Conservation (phyloP, 2,329 filamentous ascomycete species). For the Trichoderma asperellum region DNA sequence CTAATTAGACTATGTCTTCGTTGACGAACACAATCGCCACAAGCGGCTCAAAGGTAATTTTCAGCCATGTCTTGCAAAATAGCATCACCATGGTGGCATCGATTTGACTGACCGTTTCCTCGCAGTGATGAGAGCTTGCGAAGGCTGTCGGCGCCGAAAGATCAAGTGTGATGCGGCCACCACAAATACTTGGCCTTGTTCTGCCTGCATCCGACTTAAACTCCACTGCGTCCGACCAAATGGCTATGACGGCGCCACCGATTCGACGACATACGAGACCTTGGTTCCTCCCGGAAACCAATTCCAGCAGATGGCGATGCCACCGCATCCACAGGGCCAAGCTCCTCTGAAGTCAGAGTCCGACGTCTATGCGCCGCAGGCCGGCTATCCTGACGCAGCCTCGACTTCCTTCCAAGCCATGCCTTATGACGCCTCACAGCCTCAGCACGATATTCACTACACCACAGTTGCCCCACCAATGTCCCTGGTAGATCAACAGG, state of each 20-base stretch:
- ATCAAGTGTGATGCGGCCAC: slow-evolving; percentile 98
- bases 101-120: not conserved
- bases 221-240: slow-evolving; percentile 90
- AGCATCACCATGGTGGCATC: not conserved
- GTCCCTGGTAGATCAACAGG: slow-evolving; percentile 56
- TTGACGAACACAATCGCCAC: slow-evolving; percentile 97
- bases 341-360: slow-evolving; percentile 49
- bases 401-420: slow-evolving; percentile 52
- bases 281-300: slow-evolving; percentile 41
- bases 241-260: slow-evolving; percentile 61
- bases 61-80: not conserved
- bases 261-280: slow-evolving; percentile 42
- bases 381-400: slow-evolving; percentile 52
- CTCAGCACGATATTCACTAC: slow-evolving; percentile 58
- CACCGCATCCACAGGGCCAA: slow-evolving; percentile 41
- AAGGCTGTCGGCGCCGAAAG: slow-evolving; percentile 91
- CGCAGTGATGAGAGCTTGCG: slow-evolving; percentile 93
- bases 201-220: slow-evolving; percentile 88
- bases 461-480: slow-evolving; percentile 55
- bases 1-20: slow-evolving; percentile 88
- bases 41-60: slow-evolving; percentile 86
- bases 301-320: slow-evolving; percentile 57
- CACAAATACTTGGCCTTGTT: slow-evolving; percentile 96
- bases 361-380: slow-evolving; percentile 54
- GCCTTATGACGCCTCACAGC: slow-evolving; percentile 51